Evolutionary conservation across 495 filamentous ascomycete genomes (phyloP), one percentile per base, ranked within the genome.

Genomic region (Annulohypoxylon moriforme): DNA sequence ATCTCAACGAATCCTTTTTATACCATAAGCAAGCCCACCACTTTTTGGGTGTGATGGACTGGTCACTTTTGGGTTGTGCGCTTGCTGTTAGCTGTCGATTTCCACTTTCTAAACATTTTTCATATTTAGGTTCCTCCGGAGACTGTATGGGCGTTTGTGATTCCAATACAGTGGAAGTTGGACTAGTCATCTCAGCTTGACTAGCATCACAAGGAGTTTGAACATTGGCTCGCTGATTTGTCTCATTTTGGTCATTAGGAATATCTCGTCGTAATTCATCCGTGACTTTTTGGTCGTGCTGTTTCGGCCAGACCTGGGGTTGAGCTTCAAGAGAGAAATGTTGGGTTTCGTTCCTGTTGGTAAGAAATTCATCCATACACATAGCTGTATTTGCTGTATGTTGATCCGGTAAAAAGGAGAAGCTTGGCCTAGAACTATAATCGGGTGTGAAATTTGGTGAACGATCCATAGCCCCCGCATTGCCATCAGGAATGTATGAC

Each of bases 1-100:
- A 53, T 46, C 40, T 65, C 36, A 38, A 47, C 6, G 38, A 49
- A 36, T 74, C 42, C 11, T 36, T 70, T 16, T 74, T 74, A 50
- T 67, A 58, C 34, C 68, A 74, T 16, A 57, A 67, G 29, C 71
- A 74, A 5, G 71, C 71, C 18, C 44, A 58, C 25, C 3, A 53
- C 18, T 34, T 52, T 20, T 47, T 59, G 36, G 3, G 34, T 14
- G 16, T 0, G 13, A 1, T 20, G 8, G 8, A 11, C 25, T 56
- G 27, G n/a, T 36, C 7, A 18, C 16, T 42, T 14, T n/a, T 25
- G 2, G 18, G 20, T 24, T 42, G 44, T 3, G n/a, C 16, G 53
- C 31, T 47, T 25, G 18, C 31, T 40, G 16, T 18, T 38, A 10
- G 52, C 11, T 33, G 58, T 31, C 10, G 49, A 29, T 18, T 29